These are phyloP conservation scores for Trichoderma gamsii DNA, from an alignment of 495 filamentous ascomycete species.

Conservation along the genomic window DNA sequence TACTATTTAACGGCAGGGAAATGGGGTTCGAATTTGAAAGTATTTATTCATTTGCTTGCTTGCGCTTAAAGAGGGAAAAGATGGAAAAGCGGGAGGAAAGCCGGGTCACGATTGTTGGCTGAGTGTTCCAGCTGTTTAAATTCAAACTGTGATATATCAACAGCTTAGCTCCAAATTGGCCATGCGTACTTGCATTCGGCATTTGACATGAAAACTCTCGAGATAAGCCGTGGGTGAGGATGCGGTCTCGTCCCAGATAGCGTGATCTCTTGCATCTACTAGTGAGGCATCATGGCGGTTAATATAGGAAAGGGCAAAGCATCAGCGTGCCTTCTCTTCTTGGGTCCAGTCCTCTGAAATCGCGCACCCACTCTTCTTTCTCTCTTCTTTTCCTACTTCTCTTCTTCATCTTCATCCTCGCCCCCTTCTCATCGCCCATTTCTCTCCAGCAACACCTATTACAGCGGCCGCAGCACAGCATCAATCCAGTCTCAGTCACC, in stretches of 20 bases:
- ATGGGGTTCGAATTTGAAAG: background rate
- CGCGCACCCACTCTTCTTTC: background rate
- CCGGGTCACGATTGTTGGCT: background rate
- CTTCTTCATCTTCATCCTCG: background rate
- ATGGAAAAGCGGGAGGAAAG: background rate
- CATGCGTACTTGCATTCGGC: no score
- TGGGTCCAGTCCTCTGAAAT: background rate
- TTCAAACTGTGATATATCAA: background rate
- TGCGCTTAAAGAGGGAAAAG: background rate
- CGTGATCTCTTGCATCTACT: background rate
- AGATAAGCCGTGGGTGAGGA: no score
- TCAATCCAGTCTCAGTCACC: no score
- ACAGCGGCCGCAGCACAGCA: no score
- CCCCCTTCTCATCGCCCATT: background rate
- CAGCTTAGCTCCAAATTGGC: background rate
- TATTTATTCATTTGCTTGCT: background rate
- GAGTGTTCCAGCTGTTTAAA: background rate
- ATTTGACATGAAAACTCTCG: no score
- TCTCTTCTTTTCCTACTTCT: background rate
- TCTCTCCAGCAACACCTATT: background rate
- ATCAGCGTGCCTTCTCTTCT: background rate
- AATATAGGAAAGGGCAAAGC: background rate
- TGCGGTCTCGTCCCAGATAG: background rate
- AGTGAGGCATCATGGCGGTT: slow-evolving; percentile 5
- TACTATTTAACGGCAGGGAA: background rate